A percentile compares a stretch with the other conserved stretches of the same genome.
phyloP scores from a whole-genome alignment of 2,329 filamentous ascomycete genomes.

The Taxawa tesnikishii region DNA sequence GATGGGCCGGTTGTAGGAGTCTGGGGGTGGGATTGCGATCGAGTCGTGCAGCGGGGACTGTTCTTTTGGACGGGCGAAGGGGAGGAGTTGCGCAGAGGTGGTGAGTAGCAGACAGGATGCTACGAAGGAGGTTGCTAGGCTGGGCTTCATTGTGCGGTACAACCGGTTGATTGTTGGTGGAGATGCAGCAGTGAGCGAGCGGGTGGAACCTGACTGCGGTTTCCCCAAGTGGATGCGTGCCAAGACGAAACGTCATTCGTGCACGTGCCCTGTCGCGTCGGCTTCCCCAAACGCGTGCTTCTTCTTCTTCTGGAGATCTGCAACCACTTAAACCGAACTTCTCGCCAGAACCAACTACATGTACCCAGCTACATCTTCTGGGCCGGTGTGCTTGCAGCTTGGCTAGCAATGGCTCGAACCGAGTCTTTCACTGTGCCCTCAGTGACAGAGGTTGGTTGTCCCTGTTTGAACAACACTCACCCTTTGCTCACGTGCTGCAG shows the following conservation, averaged over 20 bases:
- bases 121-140: slow-evolving; percentile 1
- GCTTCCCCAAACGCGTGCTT: too few species aligned
- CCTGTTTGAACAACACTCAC: background rate
- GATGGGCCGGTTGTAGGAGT: slow-evolving; percentile 4
- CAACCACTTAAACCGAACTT: too few species aligned
- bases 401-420: too few species aligned
- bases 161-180: background rate
- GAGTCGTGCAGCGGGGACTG: background rate
- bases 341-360: too few species aligned
- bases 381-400: too few species aligned
- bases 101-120: slow-evolving; percentile 3
- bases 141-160: background rate
- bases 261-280: background rate
- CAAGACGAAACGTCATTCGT: slow-evolving; percentile 1
- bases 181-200: background rate
- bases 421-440: slow-evolving; percentile 1
- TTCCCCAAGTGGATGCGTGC: background rate
- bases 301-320: too few species aligned
- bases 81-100: slow-evolving; percentile 3
- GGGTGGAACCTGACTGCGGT: background rate
- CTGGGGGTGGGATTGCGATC: slow-evolving; percentile 5
- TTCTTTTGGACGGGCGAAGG: background rate
- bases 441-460: slow-evolving; percentile 4
- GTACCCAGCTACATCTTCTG: too few species aligned
- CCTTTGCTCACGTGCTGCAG: slow-evolving; percentile 12